Conservation (phyloP, 257 asterid genomes). For the Nicotiana attenuata region DNA sequence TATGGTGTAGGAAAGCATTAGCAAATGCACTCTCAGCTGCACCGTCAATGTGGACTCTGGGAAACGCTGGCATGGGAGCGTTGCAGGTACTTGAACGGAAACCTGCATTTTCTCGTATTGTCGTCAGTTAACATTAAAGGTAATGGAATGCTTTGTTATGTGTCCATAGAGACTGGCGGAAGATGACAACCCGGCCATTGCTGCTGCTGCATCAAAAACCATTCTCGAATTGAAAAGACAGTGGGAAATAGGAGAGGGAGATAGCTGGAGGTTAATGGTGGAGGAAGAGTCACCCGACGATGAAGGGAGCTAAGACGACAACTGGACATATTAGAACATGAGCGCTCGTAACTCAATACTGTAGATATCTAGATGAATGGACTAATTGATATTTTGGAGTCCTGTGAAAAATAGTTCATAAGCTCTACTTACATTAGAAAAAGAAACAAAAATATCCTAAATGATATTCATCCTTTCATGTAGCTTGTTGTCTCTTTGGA, state of each 20-base stretch:
- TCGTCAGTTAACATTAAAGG: neutral
- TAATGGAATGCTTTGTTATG: neutral
- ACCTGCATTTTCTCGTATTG: neutral
- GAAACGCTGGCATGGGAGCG: constrained; percentile 99
- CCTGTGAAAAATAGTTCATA: constrained; percentile 2
- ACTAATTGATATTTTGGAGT: neutral
- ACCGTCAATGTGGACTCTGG: constrained; percentile 96
- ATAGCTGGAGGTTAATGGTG: constrained; percentile 92
- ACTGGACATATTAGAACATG: neutral
- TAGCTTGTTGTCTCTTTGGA: neutral
- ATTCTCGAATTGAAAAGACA: constrained; percentile 74
- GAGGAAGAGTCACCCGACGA: constrained; percentile 30
- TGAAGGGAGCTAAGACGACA: constrained; percentile 26
- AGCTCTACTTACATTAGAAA: neutral
- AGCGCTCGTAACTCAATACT: neutral
- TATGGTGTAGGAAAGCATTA: constrained; percentile 66
- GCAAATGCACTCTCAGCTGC: constrained; percentile 93
- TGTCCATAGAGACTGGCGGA: constrained; percentile 69
- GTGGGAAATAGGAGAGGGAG: constrained; percentile 96
- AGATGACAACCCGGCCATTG: constrained; percentile 84
- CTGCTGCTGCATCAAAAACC: constrained; percentile 84
- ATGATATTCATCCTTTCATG: neutral
- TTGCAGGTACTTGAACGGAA: constrained; percentile 49
- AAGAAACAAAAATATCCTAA: neutral
- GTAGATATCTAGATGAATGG: constrained; percentile 12